These are phyloP conservation scores for Rhodomyrtus tomentosa DNA, from an alignment of 345 rosid species.

Conservation along the genomic window DNA sequence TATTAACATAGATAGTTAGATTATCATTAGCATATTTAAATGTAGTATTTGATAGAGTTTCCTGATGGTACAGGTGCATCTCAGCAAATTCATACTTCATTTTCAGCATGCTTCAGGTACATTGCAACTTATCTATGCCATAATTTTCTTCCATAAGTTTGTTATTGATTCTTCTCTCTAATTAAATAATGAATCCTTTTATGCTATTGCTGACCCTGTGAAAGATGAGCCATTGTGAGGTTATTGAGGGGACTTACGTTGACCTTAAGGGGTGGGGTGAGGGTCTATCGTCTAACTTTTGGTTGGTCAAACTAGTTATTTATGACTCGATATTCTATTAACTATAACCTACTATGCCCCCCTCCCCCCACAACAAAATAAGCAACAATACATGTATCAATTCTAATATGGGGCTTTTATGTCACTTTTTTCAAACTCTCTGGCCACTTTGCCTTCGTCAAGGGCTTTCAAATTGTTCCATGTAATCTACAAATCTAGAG, in stretches of 20 bases:
- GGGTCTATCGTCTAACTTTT: not conserved
- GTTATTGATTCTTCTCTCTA: not conserved
- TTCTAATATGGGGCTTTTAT: not conserved
- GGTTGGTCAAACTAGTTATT: not conserved
- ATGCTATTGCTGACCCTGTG: not conserved
- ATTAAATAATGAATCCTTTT: not conserved
- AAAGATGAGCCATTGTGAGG: not conserved
- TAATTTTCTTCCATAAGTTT: not conserved
- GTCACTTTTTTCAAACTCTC: not conserved
- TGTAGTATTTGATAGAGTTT: not conserved
- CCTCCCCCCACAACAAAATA: not conserved
- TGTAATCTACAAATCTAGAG: not conserved
- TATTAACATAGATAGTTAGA: not conserved
- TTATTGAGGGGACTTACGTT: not conserved
- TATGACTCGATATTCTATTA: not conserved
- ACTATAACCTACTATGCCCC: not conserved
- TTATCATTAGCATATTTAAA: not conserved
- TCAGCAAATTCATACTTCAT: conserved; percentile 68
- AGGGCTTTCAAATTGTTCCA: not conserved
- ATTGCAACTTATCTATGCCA: conserved; percentile 6
- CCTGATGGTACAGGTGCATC: conserved; percentile 52
- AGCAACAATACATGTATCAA: not conserved
- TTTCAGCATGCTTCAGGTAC: conserved; percentile 79
- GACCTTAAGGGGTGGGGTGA: not conserved
- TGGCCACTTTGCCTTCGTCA: not conserved